phyloP scores from a whole-genome alignment of 1,139 yeast genomes.

The Diutina sp. region DNA sequence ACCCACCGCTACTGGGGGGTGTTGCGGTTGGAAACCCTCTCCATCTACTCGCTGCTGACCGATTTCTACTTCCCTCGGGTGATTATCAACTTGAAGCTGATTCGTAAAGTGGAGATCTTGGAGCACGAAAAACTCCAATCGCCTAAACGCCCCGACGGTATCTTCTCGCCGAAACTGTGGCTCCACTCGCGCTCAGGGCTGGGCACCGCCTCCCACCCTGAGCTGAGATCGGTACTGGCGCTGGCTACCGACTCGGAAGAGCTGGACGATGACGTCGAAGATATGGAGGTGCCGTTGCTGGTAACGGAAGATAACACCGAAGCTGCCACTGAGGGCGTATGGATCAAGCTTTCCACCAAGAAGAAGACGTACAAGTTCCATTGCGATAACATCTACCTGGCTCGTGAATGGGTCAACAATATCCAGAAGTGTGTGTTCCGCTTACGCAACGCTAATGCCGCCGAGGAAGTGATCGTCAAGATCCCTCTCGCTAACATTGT shows the following conservation, averaged over 20 bases:
- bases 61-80: slow-evolving; percentile 74
- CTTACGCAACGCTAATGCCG: slow-evolving; percentile 47
- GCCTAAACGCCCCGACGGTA: background rate
- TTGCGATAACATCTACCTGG: slow-evolving; percentile 63
- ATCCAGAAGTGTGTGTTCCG: slow-evolving; percentile 65
- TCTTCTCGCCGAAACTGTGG: background rate
- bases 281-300: background rate
- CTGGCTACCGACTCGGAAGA: background rate
- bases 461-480: slow-evolving; percentile 63
- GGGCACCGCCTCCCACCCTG: background rate
- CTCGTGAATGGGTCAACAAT: slow-evolving; percentile 69
- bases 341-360: slow-evolving; percentile 47
- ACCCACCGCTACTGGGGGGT: slow-evolving; percentile 60
- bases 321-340: slow-evolving; percentile 15
- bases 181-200: background rate
- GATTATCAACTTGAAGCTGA: slow-evolving; percentile 44
- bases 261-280: background rate
- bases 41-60: slow-evolving; percentile 58
- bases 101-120: background rate
- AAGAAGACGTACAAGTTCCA: slow-evolving; percentile 49
- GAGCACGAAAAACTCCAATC: background rate
- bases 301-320: background rate
- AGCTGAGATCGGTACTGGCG: background rate
- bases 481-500: slow-evolving; percentile 63
- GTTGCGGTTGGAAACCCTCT: slow-evolving; percentile 53